These are phyloP conservation scores for Pyrenophora graminea DNA, from an alignment of 2,329 filamentous ascomycete genomes.

Conservation along the genomic window DNA sequence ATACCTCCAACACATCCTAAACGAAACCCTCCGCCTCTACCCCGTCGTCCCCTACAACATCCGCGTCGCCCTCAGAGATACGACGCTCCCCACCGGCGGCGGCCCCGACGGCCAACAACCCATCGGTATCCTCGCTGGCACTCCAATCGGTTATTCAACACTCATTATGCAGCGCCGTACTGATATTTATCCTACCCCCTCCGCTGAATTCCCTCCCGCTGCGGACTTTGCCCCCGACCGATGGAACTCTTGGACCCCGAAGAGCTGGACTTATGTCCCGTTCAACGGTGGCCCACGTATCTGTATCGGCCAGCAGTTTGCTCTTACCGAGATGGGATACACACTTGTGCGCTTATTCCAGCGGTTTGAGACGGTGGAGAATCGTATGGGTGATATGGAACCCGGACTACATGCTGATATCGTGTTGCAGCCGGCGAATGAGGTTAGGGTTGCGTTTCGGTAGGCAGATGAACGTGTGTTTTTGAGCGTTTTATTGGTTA, in stretches of 20 bases:
- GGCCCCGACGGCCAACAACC: constrained; percentile 52
- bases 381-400: constrained; percentile 40
- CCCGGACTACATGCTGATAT: constrained; percentile 54
- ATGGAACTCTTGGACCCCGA: constrained; percentile 55
- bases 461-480: background rate
- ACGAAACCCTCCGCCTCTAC: constrained; percentile 52
- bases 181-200: constrained; percentile 53
- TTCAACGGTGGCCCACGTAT: constrained; percentile 56
- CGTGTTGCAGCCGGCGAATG: constrained; percentile 52
- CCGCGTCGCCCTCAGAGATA: constrained; percentile 52
- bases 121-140: constrained; percentile 51
- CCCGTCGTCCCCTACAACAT: constrained; percentile 57
- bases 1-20: constrained; percentile 58
- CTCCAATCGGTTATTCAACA: constrained; percentile 53
- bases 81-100: constrained; percentile 55
- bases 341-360: constrained; percentile 54
- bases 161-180: constrained; percentile 55
- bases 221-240: constrained; percentile 54
- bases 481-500: too few relatives aligned
- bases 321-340: constrained; percentile 56
- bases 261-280: constrained; percentile 54
- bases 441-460: constrained; percentile 47
- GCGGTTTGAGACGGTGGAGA: constrained; percentile 49
- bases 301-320: constrained; percentile 58
- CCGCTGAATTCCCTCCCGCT: constrained; percentile 48